Conservation (phyloP, 1,284 basidiomycete genomes). For the Acaromyces ingoldii region DNA sequence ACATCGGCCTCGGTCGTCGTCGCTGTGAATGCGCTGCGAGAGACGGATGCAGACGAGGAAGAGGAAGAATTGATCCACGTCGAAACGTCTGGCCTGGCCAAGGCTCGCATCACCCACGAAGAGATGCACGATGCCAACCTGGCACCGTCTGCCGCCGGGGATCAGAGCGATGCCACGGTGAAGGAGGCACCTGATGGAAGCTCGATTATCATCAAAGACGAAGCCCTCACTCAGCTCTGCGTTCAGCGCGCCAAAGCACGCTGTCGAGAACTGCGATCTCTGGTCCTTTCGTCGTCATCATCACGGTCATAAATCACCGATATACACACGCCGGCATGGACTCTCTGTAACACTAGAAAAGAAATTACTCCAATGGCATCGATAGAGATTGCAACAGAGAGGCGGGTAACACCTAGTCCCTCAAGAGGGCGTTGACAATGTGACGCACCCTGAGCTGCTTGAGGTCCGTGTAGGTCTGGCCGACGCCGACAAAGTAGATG, state of each 20-base stretch:
- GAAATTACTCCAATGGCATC: neutral
- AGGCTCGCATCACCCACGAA: no score
- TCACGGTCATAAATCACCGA: neutral
- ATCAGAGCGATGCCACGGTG: no score
- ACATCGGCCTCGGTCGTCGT: conserved; percentile 51
- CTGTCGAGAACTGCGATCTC: neutral
- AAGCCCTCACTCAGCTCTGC: neutral
- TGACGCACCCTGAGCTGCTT: conserved; percentile 46
- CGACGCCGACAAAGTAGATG: conserved; percentile 49
- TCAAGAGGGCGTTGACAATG: conserved; percentile 48
- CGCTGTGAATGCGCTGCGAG: conserved; percentile 6
- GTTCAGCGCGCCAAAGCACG: neutral
- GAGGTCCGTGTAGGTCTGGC: conserved; percentile 50
- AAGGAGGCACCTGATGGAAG: no score
- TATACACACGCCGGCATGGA: neutral
- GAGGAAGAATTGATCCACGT: conserved; percentile 1
- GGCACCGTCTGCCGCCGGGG: no score
- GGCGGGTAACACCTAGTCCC: conserved; percentile 18
- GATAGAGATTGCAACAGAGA: neutral
- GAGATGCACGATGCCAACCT: no score
- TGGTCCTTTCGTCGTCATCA: no score
- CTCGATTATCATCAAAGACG: neutral
- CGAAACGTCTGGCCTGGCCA: neutral
- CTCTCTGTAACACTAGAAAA: neutral
- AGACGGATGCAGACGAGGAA: no score